A percentile compares a stretch with the other conserved stretches of the same genome.
phyloP scores from a whole-genome alignment of 208 protist genomes.

The Leishmania amazonensis region DNA sequence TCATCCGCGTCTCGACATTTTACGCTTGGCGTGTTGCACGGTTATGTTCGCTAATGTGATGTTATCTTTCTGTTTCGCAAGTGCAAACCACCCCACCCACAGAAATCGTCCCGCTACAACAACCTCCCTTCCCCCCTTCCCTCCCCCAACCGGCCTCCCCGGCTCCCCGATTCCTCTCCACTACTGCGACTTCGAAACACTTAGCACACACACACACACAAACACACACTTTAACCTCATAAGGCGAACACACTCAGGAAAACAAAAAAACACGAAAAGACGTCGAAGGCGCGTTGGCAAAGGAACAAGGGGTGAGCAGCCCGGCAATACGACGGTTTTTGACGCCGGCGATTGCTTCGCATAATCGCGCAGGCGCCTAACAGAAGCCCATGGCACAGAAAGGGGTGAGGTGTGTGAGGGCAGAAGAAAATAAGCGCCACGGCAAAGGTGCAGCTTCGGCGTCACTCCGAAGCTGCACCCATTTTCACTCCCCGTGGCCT shows the following conservation, averaged over 20 bases:
- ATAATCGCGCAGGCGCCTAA: not conserved
- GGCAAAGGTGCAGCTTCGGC: not conserved
- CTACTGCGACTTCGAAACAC: not conserved
- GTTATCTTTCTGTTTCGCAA: not conserved
- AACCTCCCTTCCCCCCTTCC: not conserved
- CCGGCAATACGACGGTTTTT: constrained; percentile 1
- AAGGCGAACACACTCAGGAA: not conserved
- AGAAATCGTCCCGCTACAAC: not conserved
- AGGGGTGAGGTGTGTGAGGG: not conserved
- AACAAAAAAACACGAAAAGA: not conserved
- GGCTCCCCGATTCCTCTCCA: not conserved
- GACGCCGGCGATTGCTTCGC: not conserved
- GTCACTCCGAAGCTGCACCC: not conserved
- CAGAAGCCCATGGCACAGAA: not conserved
- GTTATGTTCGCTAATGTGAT: not conserved
- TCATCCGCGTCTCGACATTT: not conserved
- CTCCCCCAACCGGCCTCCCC: not conserved
- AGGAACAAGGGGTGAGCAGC: not conserved
- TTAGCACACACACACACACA: not conserved
- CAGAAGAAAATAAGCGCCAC: not conserved
- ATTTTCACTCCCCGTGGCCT: too few relatives aligned
- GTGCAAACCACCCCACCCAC: not conserved
- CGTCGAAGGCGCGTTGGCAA: not conserved
- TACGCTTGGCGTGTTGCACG: not conserved
- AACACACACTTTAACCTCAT: not conserved